A percentile compares a stretch with the other conserved stretches of the same genome.
These are phyloP conservation scores for Xylariomycetidae sp. DNA, from an alignment of 2,329 filamentous ascomycete genomes.

Conservation along the genomic window DNA sequence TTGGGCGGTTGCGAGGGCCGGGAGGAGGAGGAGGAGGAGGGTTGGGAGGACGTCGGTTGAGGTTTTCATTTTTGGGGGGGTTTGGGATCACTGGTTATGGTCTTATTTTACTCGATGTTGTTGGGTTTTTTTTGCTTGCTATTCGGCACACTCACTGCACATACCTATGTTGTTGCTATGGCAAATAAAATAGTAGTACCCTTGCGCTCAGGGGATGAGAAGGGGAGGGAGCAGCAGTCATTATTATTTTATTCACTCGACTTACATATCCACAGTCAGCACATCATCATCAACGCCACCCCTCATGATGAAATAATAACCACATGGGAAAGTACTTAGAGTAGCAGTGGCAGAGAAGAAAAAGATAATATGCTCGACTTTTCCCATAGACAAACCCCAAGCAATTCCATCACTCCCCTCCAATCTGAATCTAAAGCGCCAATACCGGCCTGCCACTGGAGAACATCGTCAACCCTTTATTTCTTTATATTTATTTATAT, in stretches of 20 bases:
- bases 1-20: constrained; percentile 16
- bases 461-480: constrained; percentile 3
- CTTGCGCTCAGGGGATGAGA: no score
- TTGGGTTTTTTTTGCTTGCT: neutral
- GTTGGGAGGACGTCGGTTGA: constrained; percentile 14
- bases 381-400: no score
- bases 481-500: neutral
- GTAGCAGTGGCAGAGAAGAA: no score
- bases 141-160: no score
- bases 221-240: neutral
- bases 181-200: no score
- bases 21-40: constrained; percentile 14
- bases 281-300: no score
- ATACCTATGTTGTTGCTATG: no score
- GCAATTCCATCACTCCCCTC: neutral
- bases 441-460: constrained; percentile 6
- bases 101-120: neutral
- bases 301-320: no score
- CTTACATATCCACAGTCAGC: neutral
- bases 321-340: no score
- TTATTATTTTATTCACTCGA: neutral
- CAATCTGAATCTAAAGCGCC: neutral
- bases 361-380: neutral
- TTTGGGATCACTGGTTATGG: no score
- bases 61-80: constrained; percentile 19